Base-by-base conservation (phyloP, 257 asterid species). In the Gentiana straminea region DNA sequence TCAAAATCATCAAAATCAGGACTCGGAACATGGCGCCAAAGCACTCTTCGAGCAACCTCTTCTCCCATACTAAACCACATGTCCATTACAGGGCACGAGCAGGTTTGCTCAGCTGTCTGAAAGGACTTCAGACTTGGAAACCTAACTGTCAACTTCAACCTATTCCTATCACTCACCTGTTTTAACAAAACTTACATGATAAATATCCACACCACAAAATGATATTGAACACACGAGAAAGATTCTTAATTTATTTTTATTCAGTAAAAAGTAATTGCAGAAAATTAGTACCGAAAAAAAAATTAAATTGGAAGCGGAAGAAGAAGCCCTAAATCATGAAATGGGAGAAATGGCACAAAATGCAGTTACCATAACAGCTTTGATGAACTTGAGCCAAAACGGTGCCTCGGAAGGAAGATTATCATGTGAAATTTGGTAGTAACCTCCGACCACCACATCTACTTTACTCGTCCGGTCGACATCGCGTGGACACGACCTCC, bases 161-260 rank as follows among this genome's bases (percentile, higher is more conserved):
- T 60, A 52, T 34, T 67, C 71, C 54, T 67, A 2, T 67, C 71
- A 54, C 62, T 53, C 37, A 67, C 66, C 71, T 67, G 57, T 57
- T 41, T 10, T 10, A 39, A 41, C 7, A 41, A 41, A 41, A 41
- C 10, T 10, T 5, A 2, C 46, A 41, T 41, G 9, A 41, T 41
- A 41, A 41, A 41, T 10, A 41, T 2, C 46, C 46, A 7, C 10
- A 41, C 46, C 46, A 41, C 46, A 7, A 41, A 41, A 41, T 1
- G 7, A 41, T 41, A 41, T 10, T 24, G 24, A 24, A 24, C 24
- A 24, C 24, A 24, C 10, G 10, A 41, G 9, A 41, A 41, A 41
- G 9, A 2, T 41, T 5, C 46, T 10, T 41, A 41, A 7, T 41
- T 41, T 41, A 41, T 4, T 5, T 41, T 41, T 41, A 41, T 5